These are phyloP conservation scores for Aspergillus spinulosporus DNA, from an alignment of 2,329 filamentous ascomycete species.

Conservation along the genomic window DNA sequence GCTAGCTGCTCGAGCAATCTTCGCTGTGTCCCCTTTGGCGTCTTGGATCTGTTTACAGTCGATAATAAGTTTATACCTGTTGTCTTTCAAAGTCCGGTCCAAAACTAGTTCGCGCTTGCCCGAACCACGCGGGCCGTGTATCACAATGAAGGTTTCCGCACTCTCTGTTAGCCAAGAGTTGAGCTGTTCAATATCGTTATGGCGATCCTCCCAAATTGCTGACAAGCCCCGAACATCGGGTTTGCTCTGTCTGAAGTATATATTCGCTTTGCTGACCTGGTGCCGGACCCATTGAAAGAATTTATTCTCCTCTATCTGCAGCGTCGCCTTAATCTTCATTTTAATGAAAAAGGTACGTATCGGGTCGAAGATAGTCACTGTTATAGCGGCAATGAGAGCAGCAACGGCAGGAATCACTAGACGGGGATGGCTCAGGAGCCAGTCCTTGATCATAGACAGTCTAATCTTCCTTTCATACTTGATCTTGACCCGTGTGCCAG, in stretches of 20 bases:
- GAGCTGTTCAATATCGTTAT: conserved; percentile 77
- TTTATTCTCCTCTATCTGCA: conserved; percentile 71
- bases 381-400: conserved; percentile 76
- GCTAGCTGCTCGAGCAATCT: conserved; percentile 75
- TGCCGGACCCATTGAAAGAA: conserved; percentile 79
- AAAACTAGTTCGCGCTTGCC: conserved; percentile 87
- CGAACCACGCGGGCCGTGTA: conserved; percentile 87
- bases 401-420: conserved; percentile 83
- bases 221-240: conserved; percentile 69
- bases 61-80: conserved; percentile 76
- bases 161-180: conserved; percentile 85
- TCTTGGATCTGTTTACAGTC: conserved; percentile 95
- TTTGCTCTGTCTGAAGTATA: conserved; percentile 47
- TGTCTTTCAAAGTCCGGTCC: conserved; percentile 77
- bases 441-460: conserved; percentile 78
- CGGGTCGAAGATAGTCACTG: conserved; percentile 88
- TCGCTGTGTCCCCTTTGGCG: conserved; percentile 81
- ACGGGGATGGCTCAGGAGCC: conserved; percentile 80
- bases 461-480: conserved; percentile 81
- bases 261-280: conserved; percentile 53
- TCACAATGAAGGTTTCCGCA: conserved; percentile 86
- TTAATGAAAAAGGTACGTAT: conserved; percentile 93
- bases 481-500: conserved; percentile 74
- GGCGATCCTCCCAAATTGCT: conserved; percentile 85
- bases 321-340: conserved; percentile 75